Evolutionary conservation across 495 filamentous ascomycete species (phyloP), one percentile per base, ranked within the genome.

Genomic region (Pseudevernia furfuracea): DNA sequence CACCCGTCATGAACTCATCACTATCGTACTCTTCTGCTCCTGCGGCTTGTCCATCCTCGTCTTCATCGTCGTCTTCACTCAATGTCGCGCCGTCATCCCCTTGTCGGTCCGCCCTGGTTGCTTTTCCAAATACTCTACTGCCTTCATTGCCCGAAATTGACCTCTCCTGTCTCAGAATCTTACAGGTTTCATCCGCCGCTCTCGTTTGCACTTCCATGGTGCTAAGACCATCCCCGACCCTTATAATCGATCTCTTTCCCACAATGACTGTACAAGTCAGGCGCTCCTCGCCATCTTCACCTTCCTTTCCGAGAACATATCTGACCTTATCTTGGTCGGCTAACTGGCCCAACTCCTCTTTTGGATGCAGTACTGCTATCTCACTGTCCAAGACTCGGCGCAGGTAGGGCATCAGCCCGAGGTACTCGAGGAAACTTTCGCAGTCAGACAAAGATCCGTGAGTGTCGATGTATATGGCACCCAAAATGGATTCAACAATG

Each of bases 391-490:
- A 69, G 4, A 93, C 73, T 19, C 87, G 76, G 1, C 79, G 71
- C 68, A 96, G 69, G 64, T 83, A 84, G n/a, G 72, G 68, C 38
- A 91, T 60, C 15, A 96, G 74, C 0, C 91, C 90, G 1, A 89
- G 68, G 2, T 78, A 70, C 64, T 89, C 84, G 0, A 88, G 66
- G 44, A 96, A 81, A 0, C 38, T 63, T 34, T 76, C 73, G 65
- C 88, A 91, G 0, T 64, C 73, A 0, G 72, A 75, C 32, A 92
- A 69, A 6, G 82, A 75, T 4, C 89, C 89, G 6, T 70, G 66
- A 0, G 85, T 89, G 71, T 97, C 94, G 59, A 96, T 78, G 77
- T 88, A 98, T 0, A 96, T 83, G 1, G 93, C 94, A 0, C 91
- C 94, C 1, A 97, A 73, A 1, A 93, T 66, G 58, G 80, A 83